Conservation (phyloP, 2,329 filamentous ascomycete species). For the Cercospora janseana region DNA sequence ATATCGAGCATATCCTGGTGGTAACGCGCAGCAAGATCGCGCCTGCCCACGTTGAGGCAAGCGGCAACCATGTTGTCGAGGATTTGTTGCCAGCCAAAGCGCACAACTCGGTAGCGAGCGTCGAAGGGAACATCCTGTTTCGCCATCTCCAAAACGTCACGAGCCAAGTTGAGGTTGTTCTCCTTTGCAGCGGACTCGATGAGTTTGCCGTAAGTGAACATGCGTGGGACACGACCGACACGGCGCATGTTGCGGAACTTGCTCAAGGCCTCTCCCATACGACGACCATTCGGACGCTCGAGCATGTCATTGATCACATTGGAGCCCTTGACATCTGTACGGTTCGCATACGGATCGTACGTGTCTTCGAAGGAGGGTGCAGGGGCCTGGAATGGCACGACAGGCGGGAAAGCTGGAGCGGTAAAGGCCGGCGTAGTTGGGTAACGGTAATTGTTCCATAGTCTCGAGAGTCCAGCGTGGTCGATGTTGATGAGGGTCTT, state of each 20-base stretch:
- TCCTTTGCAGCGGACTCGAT: slow-evolving; percentile 88
- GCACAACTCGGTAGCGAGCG: slow-evolving; percentile 78
- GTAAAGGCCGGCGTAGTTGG: slow-evolving; percentile 46
- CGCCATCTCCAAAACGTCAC: slow-evolving; percentile 86
- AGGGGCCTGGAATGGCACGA: slow-evolving; percentile 47
- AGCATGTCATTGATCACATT: slow-evolving; percentile 85
- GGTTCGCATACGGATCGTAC: slow-evolving; percentile 86
- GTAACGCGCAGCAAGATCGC: slow-evolving; percentile 76
- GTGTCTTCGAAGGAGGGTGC: slow-evolving; percentile 69
- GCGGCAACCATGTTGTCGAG: slow-evolving; percentile 95
- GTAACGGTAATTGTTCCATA: slow-evolving; percentile 60
- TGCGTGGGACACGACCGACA: slow-evolving; percentile 84
- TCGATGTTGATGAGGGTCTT: slow-evolving; percentile 57
- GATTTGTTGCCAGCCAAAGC: slow-evolving; percentile 95
- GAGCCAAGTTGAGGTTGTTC: slow-evolving; percentile 74
- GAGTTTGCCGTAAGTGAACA: slow-evolving; percentile 95
- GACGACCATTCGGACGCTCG: slow-evolving; percentile 71
- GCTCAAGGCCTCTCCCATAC: slow-evolving; percentile 72
- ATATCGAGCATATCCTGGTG: slow-evolving; percentile 90
- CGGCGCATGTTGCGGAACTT: slow-evolving; percentile 93
- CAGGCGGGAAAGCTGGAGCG: slow-evolving; percentile 52
- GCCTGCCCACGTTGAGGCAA: slow-evolving; percentile 78
- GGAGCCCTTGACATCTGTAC: slow-evolving; percentile 90
- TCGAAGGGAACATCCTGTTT: slow-evolving; percentile 83
- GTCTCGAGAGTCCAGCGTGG: slow-evolving; percentile 47